Conservation (phyloP, 345 rosid species). For the Viola odorata region DNA sequence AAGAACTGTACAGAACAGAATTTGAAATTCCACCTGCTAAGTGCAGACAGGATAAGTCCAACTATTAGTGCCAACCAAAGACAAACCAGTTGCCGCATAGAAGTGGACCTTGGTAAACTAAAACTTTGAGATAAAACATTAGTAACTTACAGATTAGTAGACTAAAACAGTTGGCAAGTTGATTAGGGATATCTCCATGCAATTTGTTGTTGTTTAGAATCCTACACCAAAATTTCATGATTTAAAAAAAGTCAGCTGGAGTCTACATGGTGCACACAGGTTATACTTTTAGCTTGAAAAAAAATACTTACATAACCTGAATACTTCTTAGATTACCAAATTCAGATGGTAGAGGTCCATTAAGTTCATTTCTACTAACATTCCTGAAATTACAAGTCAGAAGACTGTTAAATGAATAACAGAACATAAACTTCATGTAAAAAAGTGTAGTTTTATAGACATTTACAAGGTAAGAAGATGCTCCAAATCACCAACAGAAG, state of each 20-base stretch:
- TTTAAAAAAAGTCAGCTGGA: not conserved
- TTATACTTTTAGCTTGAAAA: too few relatives aligned
- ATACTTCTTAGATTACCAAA: conserved; percentile 82
- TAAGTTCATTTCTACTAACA: conserved; percentile 60
- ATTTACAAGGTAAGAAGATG: conserved; percentile 86
- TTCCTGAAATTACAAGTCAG: conserved; percentile 35
- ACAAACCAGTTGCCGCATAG: conserved; percentile 85
- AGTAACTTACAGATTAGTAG: conserved; percentile 49
- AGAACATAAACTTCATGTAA: not conserved
- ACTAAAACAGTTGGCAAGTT: conserved; percentile 74
- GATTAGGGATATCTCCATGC: conserved; percentile 76
- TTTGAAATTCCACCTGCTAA: too few relatives aligned
- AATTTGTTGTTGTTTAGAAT: conserved; percentile 67
- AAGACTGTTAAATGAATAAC: not conserved
- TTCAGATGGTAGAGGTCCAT: conserved; percentile 63
- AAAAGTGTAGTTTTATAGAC: not conserved
- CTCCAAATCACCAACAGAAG: conserved; percentile 80
- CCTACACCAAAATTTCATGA: conserved; percentile 24
- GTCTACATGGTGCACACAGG: too few relatives aligned
- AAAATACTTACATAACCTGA: conserved; percentile 48
- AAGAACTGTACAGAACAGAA: too few relatives aligned
- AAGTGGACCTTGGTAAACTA: conserved; percentile 9
- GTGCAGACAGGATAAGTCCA: too few relatives aligned
- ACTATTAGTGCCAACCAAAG: conserved; percentile 51
- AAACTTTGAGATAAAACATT: too few relatives aligned